Percentiles rank a stretch among this genome's conserved stretches.
These are phyloP conservation scores for Blastobotrys proliferans DNA, from an alignment of 1,139 yeast genomes.

Conservation along the genomic window DNA sequence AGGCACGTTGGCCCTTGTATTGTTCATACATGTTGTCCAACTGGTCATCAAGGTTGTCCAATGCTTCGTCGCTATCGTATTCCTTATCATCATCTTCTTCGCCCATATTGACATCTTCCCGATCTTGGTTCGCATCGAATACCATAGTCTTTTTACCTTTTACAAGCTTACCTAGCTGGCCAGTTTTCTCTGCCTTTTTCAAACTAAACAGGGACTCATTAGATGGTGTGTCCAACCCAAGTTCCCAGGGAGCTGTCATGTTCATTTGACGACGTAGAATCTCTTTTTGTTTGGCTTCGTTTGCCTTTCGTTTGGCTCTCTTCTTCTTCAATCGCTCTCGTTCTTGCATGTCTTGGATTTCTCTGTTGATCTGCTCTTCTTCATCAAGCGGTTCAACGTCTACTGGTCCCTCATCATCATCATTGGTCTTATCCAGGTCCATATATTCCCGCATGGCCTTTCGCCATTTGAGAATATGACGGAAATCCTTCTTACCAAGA, in stretches of 20 bases:
- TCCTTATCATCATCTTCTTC: slow-evolving; percentile 40
- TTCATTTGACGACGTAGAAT: slow-evolving; percentile 91
- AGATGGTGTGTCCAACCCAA: slow-evolving; percentile 91
- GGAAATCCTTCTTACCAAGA: slow-evolving; percentile 89
- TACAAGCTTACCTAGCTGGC: slow-evolving; percentile 66
- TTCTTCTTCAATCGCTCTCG: slow-evolving; percentile 65
- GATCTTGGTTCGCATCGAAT: slow-evolving; percentile 43
- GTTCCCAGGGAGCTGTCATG: slow-evolving; percentile 88
- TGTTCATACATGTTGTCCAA: slow-evolving; percentile 75
- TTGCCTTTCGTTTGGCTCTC: slow-evolving; percentile 76
- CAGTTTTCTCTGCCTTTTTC: slow-evolving; percentile 80
- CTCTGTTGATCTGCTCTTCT: slow-evolving; percentile 86
- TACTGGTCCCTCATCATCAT: slow-evolving; percentile 32
- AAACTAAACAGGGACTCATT: slow-evolving; percentile 84
- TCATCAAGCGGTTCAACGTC: slow-evolving; percentile 75
- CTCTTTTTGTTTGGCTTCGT: slow-evolving; percentile 84
- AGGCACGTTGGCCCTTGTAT: slow-evolving; percentile 70
- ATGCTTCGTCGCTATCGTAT: slow-evolving; percentile 52
- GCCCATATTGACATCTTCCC: slow-evolving; percentile 42
- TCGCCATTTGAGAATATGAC: slow-evolving; percentile 80
- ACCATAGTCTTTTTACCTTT: slow-evolving; percentile 82
- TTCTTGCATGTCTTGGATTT: slow-evolving; percentile 66
- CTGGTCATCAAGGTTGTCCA: slow-evolving; percentile 74
- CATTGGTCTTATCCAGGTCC: slow-evolving; percentile 59
- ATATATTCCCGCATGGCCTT: slow-evolving; percentile 75